Evolutionary conservation across 306 rosid genomes (phyloP), one percentile per base, ranked within the genome.

Genomic region (Arachis stenosperma): DNA sequence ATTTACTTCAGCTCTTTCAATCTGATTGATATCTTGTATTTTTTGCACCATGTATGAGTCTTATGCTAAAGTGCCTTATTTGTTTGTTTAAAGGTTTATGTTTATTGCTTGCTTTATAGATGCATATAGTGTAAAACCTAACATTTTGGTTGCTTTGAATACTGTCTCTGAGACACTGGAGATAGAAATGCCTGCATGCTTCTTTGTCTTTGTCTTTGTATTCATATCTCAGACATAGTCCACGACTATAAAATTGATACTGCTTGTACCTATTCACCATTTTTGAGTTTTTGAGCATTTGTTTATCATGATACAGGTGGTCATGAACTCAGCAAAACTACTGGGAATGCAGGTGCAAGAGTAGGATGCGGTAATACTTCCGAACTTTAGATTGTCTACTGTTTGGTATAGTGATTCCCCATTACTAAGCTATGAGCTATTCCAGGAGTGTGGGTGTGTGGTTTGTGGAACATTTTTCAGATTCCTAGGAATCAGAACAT

Each of bases 261-360:
- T 54, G 9, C 60, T 43, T 58, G 43, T 27, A 54, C 47, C 33
- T 29, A 12, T 4, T 73, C 39, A 41, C 36, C 13, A 17, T 62
- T 59, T 74, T 64, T 12, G 0, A 3, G 13, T 17, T 46, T 39
- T 55, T 39, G 1, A 46, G 5, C n/a, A 27, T 43, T 47, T 7
- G 1, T 59, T 27, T 14, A 13, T 76, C 6, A 63, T 69, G 74
- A 70, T 56, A 83, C 83, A 90, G 97, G 93, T 68, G 90, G 97
- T 62, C 93, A 88, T 80, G 92, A 90, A 77, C 91, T 90, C 27
- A 88, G 97, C 85, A 90, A 90, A 75, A 73, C 86, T 70, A 88
- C 97, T 69, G 97, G 97, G n/a, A 90, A 90, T 79, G 97, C 93
- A 9, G 97, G 97, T 53, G 97, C 89, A 78, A 86, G 97, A 80